These are phyloP conservation scores for Pouteria glomerata DNA, from an alignment of 148 eudicot genomes.

Conservation along the genomic window DNA sequence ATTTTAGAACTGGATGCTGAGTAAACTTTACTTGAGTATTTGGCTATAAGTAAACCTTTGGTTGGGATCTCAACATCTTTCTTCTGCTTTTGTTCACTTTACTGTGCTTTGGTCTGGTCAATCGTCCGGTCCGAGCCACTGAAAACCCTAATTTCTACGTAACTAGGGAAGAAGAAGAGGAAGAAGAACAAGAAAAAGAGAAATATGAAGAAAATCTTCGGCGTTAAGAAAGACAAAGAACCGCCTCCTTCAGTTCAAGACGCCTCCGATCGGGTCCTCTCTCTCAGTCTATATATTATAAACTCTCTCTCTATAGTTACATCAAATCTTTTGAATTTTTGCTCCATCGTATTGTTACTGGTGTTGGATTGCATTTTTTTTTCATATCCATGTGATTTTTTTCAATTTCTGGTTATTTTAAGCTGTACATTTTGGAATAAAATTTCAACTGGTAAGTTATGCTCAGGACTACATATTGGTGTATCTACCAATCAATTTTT, in stretches of 20 bases:
- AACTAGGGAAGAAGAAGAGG: conserved; percentile 8
- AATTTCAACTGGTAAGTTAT: too few relatives aligned
- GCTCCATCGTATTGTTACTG: neutral
- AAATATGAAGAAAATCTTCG: conserved; percentile 86
- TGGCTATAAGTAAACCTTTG: too few relatives aligned
- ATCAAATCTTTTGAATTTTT: neutral
- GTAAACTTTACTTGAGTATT: too few relatives aligned
- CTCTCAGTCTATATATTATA: neutral
- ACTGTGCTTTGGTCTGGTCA: neutral
- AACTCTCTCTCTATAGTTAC: neutral
- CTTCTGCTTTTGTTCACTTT: neutral
- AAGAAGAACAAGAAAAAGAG: too few relatives aligned
- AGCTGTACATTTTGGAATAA: neutral
- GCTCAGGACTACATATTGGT: too few relatives aligned
- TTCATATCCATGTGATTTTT: neutral
- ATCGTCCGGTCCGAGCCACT: neutral
- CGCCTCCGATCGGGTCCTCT: conserved; percentile 64
- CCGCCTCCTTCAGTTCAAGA: conserved; percentile 82
- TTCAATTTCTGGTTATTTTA: neutral
- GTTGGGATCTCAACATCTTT: neutral
- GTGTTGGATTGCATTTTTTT: neutral
- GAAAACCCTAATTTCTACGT: neutral
- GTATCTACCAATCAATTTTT: too few relatives aligned
- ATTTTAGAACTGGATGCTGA: too few relatives aligned
- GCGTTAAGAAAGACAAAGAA: conserved; percentile 67